Conservation (phyloP, 1,284 basidiomycete genomes). For the Boletus hoseneyae region DNA sequence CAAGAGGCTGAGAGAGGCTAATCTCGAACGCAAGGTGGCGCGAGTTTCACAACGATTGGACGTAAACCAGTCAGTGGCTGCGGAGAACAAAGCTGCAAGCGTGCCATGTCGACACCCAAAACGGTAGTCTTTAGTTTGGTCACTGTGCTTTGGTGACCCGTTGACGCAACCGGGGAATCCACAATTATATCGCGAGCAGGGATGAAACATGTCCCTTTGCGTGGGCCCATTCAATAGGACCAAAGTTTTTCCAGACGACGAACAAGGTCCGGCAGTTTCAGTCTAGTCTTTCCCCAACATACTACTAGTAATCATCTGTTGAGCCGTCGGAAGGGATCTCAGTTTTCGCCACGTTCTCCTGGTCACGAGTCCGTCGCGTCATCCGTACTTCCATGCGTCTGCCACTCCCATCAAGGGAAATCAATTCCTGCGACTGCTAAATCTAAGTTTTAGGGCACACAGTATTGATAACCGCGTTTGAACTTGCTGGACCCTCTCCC, state of each 20-base stretch:
- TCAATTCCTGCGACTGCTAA: constrained; percentile 9
- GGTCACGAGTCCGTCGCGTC: neutral
- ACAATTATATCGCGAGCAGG: no score
- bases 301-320: neutral
- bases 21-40: neutral
- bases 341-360: neutral
- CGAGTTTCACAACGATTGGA: neutral
- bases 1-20: neutral
- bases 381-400: neutral
- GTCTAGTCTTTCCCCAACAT: neutral
- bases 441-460: constrained; percentile 17
- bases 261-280: neutral
- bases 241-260: neutral
- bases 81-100: no score
- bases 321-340: neutral
- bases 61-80: neutral
- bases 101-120: no score
- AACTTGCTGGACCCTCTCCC: constrained; percentile 3
- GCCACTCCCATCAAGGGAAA: constrained; percentile 8
- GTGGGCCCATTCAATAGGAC: neutral
- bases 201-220: neutral
- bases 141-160: no score
- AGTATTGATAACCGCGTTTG: constrained; percentile 3
- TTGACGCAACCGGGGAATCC: no score
- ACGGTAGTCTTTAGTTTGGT: no score